Conservation (phyloP, 192 early-diverging fungal genomes). For the Gamsiella multidivaricata region DNA sequence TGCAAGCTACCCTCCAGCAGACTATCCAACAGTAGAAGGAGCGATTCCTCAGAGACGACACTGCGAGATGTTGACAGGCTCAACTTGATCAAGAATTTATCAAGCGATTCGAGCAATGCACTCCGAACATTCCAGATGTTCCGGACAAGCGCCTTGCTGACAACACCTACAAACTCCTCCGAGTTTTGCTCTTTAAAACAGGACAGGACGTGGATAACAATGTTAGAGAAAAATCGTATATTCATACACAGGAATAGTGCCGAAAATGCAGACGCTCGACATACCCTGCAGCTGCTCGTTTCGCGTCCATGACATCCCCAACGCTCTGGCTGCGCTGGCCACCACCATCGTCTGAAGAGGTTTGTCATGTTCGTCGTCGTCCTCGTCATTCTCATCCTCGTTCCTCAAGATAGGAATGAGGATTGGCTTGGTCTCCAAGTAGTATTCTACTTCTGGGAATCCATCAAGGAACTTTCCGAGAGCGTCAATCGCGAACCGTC, state of each 20-base stretch:
- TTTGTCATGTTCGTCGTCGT: constrained; percentile 69
- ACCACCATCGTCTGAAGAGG: constrained; percentile 73
- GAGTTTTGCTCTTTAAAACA: constrained; percentile 53
- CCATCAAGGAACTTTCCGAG: constrained; percentile 69
- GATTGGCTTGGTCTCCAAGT: constrained; percentile 68
- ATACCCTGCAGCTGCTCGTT: constrained; percentile 66
- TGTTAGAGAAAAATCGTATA: neutral
- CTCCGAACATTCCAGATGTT: constrained; percentile 89
- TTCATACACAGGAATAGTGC: neutral
- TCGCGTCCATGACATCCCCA: constrained; percentile 66
- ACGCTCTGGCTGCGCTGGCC: constrained; percentile 74
- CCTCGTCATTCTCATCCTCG: constrained; percentile 62
- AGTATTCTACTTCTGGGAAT: constrained; percentile 66
- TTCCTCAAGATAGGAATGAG: constrained; percentile 57
- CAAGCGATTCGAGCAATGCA: constrained; percentile 74
- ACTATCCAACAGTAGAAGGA: constrained; percentile 54
- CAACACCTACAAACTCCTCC: constrained; percentile 48
- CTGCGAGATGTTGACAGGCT: neutral
- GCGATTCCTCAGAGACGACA: constrained; percentile 28
- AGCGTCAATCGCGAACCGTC: constrained; percentile 70
- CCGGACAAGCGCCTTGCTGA: constrained; percentile 65
- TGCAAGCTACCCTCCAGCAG: constrained; percentile 56
- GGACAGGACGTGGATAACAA: constrained; percentile 1
- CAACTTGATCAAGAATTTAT: constrained; percentile 62
- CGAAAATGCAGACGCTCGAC: neutral